A percentile compares a stretch with the other conserved stretches of the same genome.
phyloP scores from a whole-genome alignment of 331 rosid genomes.

The Pyrus hybrid region DNA sequence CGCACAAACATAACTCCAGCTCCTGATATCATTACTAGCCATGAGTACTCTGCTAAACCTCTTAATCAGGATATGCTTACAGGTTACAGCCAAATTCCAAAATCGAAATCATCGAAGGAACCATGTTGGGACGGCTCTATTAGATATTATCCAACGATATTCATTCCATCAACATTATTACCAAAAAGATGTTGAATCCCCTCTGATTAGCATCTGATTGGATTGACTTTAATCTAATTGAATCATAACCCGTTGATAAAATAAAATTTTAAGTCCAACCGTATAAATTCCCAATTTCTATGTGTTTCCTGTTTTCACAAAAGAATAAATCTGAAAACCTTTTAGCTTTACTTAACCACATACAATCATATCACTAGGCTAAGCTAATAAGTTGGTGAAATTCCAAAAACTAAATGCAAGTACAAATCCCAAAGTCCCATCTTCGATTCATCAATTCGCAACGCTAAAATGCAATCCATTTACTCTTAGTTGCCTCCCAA shows the following conservation, averaged over 20 bases:
- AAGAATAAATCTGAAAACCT: too few species aligned
- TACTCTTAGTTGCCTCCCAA: background rate
- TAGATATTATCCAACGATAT: background rate
- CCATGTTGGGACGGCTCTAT: too few species aligned
- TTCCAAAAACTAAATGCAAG: background rate
- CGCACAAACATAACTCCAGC: background rate
- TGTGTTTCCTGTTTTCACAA: background rate
- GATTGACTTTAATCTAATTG: background rate
- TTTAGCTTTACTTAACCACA: background rate
- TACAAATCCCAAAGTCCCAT: background rate
- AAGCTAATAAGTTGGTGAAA: background rate
- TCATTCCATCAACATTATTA: background rate
- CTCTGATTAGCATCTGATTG: too few species aligned
- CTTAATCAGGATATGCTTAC: background rate
- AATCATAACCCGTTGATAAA: background rate
- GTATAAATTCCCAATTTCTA: background rate
- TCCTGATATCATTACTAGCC: background rate
- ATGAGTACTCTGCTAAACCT: background rate
- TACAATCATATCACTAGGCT: background rate
- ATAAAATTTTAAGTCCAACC: background rate
- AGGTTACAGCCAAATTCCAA: background rate
- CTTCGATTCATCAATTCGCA: background rate
- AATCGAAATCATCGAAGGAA: background rate
- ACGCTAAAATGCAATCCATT: background rate
- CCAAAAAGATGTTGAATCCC: background rate